A percentile compares a stretch with the other conserved stretches of the same genome.
phyloP scores from a whole-genome alignment of 768 basidiomycete genomes.

The Phanerochaete carnosa region DNA sequence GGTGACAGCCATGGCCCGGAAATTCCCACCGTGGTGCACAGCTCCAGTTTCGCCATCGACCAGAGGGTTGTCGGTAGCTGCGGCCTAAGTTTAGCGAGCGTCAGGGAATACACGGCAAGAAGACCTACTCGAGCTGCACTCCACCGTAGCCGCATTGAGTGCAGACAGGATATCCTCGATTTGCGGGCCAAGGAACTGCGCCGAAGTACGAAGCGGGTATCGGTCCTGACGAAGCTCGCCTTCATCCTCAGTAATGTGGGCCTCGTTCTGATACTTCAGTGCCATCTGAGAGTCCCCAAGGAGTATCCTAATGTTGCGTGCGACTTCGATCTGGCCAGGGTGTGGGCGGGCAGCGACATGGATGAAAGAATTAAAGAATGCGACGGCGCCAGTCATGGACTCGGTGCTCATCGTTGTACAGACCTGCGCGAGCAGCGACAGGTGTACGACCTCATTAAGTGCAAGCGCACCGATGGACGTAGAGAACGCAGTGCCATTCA shows the following conservation, averaged over 20 bases:
- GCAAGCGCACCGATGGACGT: too few relatives aligned
- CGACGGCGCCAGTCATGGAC: slow-evolving; percentile 70
- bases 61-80: slow-evolving; percentile 89
- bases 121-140: slow-evolving; percentile 72
- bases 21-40: slow-evolving; percentile 84
- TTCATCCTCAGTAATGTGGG: slow-evolving; percentile 66
- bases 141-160: slow-evolving; percentile 58
- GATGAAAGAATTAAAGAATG: slow-evolving; percentile 77
- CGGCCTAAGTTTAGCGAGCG: not conserved
- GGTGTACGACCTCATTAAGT: too few relatives aligned
- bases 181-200: slow-evolving; percentile 86
- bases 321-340: slow-evolving; percentile 80
- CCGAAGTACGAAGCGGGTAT: too few relatives aligned
- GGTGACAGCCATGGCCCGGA: slow-evolving; percentile 84
- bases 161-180: slow-evolving; percentile 74
- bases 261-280: slow-evolving; percentile 57
- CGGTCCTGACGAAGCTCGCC: too few relatives aligned
- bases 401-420: slow-evolving; percentile 84
- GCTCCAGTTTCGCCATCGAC: slow-evolving; percentile 63
- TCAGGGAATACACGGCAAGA: too few relatives aligned
- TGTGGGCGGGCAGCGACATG: slow-evolving; percentile 74
- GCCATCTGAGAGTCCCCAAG: slow-evolving; percentile 70
- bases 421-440: slow-evolving; percentile 64
- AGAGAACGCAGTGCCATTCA: too few relatives aligned
- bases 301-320: slow-evolving; percentile 63